Evolutionary conservation across 1,284 basidiomycete species (phyloP), one percentile per base, ranked within the genome.

Genomic region (Ganoderma boninense): DNA sequence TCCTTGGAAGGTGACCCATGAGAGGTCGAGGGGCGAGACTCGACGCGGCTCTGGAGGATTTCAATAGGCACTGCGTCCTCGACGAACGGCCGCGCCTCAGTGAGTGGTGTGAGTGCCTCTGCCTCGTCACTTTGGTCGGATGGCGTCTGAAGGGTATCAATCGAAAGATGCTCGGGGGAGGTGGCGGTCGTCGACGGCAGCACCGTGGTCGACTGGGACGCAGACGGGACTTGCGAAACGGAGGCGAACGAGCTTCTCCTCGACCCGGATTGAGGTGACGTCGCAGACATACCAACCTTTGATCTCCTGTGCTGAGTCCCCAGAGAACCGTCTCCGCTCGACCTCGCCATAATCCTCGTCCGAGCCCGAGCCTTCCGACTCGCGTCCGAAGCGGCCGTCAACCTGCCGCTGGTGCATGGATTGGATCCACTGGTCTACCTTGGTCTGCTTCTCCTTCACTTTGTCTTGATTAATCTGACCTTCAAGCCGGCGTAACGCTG

Each of bases 381-480:
- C 70, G 23, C 65, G 67, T 46, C 44, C 4, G 40, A 65, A 59
- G 0, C 43, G 89, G 0, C 90, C 90, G 29, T 84, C 85, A 4
- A 84, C 87, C 79, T 90, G 83, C 42, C 91, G 86, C 70, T 90
- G 86, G 74, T 89, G 88, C 26, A 95, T 93, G 26, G 87, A 88
- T 73, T 89, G 87, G 68, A 97, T 90, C 92, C 94, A 95, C 11
- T 88, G 87, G 78, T 95, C 92, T 4, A 96, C 94, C 77, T 94
- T 95, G 65, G 84, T 84, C 57, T 88, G 88, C 77, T 93, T 95
- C 75, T 90, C 89, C 73, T 87, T 83, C 76, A 92, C 87, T 75
- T 89, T 87, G 73, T 89, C 84, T 0, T 87, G 87, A 79, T 93
- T 94, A 69, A 96, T 93, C 77, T 95, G 90, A 0, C 95, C 95